A percentile compares a stretch with the other conserved stretches of the same genome.
phyloP scores from a whole-genome alignment of 176 grass and related monocot species.

The Otatea glauca region DNA sequence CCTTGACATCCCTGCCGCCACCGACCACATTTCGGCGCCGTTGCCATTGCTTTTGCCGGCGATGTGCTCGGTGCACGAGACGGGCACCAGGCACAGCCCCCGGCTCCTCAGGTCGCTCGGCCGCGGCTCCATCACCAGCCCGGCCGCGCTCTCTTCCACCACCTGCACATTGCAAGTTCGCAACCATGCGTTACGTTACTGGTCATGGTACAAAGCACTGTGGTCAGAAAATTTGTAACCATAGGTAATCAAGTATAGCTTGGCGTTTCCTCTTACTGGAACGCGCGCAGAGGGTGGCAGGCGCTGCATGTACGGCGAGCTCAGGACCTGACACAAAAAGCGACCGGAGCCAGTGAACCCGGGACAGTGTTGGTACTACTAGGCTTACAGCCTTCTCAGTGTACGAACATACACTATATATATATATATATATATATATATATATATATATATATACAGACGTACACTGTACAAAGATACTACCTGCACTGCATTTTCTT shows the following conservation, averaged over 20 bases:
- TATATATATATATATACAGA: not conserved
- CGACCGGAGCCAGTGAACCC: not conserved
- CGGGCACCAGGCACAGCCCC: conserved; percentile 84
- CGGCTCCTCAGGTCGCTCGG: conserved; percentile 65
- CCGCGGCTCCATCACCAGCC: conserved; percentile 8
- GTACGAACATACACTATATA: not conserved
- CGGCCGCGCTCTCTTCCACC: conserved; percentile 12
- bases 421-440: not conserved
- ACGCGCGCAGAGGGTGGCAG: conserved; percentile 58
- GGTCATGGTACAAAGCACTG: not conserved
- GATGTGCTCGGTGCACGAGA: conserved; percentile 78
- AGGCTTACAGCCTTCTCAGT: not conserved
- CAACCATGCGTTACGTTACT: not conserved
- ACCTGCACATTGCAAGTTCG: not conserved
- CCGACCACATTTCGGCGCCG: conserved; percentile 75
- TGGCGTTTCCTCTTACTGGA: conserved; percentile 44
- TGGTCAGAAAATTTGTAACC: not conserved
- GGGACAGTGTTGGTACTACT: conserved; percentile 29
- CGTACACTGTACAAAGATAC: not conserved
- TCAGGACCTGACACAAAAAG: conserved; percentile 72
- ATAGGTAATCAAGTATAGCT: not conserved
- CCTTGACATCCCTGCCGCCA: conserved; percentile 26
- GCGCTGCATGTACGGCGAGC: conserved; percentile 82
- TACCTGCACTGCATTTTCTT: not conserved
- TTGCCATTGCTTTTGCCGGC: conserved; percentile 22